Evolutionary conservation across 116 monocot genomes (phyloP).

Genomic region (Phalaenopsis hybrid): DNA sequence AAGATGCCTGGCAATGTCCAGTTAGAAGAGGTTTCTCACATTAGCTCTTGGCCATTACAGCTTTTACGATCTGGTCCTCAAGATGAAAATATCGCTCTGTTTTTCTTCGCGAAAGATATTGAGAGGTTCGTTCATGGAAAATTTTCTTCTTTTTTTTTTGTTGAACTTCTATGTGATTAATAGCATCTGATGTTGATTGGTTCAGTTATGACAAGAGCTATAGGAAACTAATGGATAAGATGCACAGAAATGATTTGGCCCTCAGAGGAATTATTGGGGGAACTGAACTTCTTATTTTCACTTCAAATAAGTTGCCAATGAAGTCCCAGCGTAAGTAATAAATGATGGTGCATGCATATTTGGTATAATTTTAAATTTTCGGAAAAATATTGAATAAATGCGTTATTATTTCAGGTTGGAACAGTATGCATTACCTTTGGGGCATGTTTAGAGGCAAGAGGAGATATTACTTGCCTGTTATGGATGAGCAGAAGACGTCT

Average conservation of each 20-base stretch:
- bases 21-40: conserved; percentile 61
- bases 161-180: background rate
- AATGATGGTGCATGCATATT: background rate
- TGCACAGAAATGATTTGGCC: conserved; percentile 68
- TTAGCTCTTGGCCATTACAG: conserved; percentile 55
- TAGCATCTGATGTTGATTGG: conserved; percentile 1
- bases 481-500: conserved; percentile 14
- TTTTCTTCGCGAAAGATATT: conserved; percentile 85
- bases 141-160: background rate
- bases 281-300: conserved; percentile 84
- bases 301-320: conserved; percentile 62
- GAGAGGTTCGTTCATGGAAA: conserved; percentile 43
- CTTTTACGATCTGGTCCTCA: conserved; percentile 41
- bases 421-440: conserved; percentile 83
- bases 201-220: conserved; percentile 72
- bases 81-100: conserved; percentile 86
- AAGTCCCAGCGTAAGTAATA: conserved; percentile 64
- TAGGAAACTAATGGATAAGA: conserved; percentile 53
- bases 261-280: conserved; percentile 67
- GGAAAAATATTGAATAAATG: background rate
- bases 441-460: conserved; percentile 60
- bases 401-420: conserved; percentile 69
- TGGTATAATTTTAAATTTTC: background rate
- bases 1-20: conserved; percentile 53
- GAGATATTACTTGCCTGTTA: conserved; percentile 7